Conservation (phyloP, 768 basidiomycete species). For the Pholiota microspora region DNA sequence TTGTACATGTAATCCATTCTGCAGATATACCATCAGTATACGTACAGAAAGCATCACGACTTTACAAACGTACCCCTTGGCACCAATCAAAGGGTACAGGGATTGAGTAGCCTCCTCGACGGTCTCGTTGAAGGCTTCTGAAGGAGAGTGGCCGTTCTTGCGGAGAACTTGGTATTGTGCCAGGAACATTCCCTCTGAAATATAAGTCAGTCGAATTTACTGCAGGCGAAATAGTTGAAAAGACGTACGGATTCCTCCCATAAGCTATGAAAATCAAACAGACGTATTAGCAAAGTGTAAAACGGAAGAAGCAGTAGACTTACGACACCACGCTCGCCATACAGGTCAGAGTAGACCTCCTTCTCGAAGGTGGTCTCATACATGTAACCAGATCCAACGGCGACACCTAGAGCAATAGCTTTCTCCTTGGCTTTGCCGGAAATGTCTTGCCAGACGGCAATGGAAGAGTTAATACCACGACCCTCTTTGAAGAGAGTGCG, state of each 20-base stretch:
- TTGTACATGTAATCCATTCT: slow-evolving; percentile 99
- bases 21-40: background rate
- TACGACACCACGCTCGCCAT: slow-evolving; percentile 99
- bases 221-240: background rate
- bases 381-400: slow-evolving; percentile 93
- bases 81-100: slow-evolving; percentile 94
- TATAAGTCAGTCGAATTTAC: slow-evolving; percentile 1
- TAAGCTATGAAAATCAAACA: slow-evolving; percentile 53
- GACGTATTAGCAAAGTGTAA: slow-evolving; percentile 8
- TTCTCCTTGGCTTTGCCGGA: slow-evolving; percentile 98
- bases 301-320: slow-evolving; percentile 31
- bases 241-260: slow-evolving; percentile 90
- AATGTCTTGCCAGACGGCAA: slow-evolving; percentile 97
- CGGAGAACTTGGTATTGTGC: slow-evolving; percentile 98
- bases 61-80: slow-evolving; percentile 68
- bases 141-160: slow-evolving; percentile 94
- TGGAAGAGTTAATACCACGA: slow-evolving; percentile 93
- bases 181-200: slow-evolving; percentile 91
- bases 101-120: slow-evolving; percentile 99
- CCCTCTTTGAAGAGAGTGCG: slow-evolving; percentile 99
- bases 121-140: slow-evolving; percentile 99
- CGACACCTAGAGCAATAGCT: slow-evolving; percentile 92
- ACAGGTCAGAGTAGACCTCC: slow-evolving; percentile 99
- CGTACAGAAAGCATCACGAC: background rate
- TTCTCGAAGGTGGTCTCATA: slow-evolving; percentile 99